These are phyloP conservation scores for Ophiostoma sp. DNA, from an alignment of 2,329 filamentous ascomycete species.

Conservation along the genomic window DNA sequence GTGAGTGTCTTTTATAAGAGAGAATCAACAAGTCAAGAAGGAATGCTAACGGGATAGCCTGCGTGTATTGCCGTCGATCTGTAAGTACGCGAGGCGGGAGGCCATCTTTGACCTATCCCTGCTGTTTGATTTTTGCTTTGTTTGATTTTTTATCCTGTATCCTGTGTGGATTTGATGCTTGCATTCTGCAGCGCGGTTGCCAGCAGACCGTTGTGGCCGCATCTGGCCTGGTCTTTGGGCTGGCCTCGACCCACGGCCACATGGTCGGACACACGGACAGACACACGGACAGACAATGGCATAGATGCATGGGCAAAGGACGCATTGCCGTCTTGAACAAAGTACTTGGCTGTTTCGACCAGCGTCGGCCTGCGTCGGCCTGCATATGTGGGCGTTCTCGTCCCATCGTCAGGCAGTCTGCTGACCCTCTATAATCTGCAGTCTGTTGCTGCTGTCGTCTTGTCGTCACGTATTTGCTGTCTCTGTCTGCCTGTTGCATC, in stretches of 20 bases:
- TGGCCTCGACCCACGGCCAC: background rate
- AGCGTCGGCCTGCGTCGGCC: background rate
- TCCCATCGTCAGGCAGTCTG: background rate
- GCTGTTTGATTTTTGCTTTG: conserved; percentile 30
- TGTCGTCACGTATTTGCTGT: background rate
- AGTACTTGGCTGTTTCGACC: conserved; percentile 2
- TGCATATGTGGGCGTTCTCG: conserved; percentile 10
- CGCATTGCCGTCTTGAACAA: no score
- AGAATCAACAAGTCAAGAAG: background rate
- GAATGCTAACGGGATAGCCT: conserved; percentile 52
- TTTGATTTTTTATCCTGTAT: background rate
- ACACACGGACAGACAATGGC: background rate
- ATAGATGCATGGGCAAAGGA: no score
- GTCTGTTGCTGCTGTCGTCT: background rate
- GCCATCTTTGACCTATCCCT: background rate
- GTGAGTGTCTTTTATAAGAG: conserved; percentile 45
- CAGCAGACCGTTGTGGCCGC: background rate
- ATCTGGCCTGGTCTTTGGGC: background rate
- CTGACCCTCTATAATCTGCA: background rate
- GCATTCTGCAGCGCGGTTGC: background rate
- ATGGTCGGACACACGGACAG: background rate
- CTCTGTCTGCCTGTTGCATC: background rate
- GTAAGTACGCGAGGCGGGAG: conserved; percentile 48
- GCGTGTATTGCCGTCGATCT: conserved; percentile 85
- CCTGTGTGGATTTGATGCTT: background rate